Evolutionary conservation across 768 basidiomycete genomes (phyloP).

Genomic region (Chalciporus sphaerocephalus): DNA sequence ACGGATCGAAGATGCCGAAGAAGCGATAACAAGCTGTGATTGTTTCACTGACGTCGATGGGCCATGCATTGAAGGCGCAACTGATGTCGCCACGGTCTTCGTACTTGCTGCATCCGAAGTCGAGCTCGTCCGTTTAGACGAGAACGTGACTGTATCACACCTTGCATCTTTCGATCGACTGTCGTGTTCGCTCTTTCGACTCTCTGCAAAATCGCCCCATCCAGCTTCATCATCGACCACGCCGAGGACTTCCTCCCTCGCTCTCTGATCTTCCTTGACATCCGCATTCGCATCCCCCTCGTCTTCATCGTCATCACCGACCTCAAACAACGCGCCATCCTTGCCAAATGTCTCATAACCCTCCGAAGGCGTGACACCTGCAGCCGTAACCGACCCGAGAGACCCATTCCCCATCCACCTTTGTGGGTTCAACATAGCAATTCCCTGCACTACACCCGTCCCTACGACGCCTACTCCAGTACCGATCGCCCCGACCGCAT

Average conservation of each 20-base stretch:
- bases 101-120: background rate
- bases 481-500: constrained; percentile 60
- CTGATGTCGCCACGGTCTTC: background rate
- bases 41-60: background rate
- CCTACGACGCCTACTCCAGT: constrained; percentile 53
- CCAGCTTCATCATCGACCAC: constrained; percentile 19
- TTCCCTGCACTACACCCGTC: constrained; percentile 74
- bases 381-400: background rate
- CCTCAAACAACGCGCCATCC: constrained; percentile 48
- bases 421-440: constrained; percentile 87
- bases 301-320: constrained; percentile 41
- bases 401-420: constrained; percentile 60
- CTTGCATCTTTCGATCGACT: background rate
- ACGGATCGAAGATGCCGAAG: background rate
- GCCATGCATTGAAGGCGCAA: background rate
- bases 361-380: background rate
- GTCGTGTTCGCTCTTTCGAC: constrained; percentile 1
- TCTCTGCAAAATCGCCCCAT: constrained; percentile 21
- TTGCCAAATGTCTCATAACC: constrained; percentile 23
- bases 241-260: background rate
- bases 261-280: constrained; percentile 10
- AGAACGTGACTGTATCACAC: background rate
- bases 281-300: constrained; percentile 5
- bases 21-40: background rate
- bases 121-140: background rate